Conservation (phyloP, 352 stramenopile genomes). For the Phytophthora fragariaefolia region DNA sequence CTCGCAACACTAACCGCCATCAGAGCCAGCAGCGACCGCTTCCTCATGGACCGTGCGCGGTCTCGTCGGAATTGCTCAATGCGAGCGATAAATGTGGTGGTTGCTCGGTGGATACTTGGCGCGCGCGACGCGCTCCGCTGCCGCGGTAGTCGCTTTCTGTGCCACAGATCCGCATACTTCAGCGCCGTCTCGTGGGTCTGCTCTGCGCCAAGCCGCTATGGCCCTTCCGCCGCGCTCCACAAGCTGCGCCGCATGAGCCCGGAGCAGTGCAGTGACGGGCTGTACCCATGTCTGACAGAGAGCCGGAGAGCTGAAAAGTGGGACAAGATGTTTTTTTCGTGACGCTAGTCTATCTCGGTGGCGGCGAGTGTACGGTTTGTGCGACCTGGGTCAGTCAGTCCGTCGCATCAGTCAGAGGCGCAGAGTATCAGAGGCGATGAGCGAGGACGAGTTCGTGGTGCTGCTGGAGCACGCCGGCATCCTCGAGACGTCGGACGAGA, state of each 20-base stretch:
- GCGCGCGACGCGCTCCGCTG: slow-evolving; percentile 11
- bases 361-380: neutral
- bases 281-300: slow-evolving; percentile 29
- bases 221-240: neutral
- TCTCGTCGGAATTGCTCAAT: neutral
- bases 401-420: too few relatives aligned
- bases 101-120: neutral
- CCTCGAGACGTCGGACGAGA: slow-evolving; percentile 73
- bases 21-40: slow-evolving; percentile 4
- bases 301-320: slow-evolving; percentile 22
- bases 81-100: slow-evolving; percentile 15
- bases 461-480: slow-evolving; percentile 81
- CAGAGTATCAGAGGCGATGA: slow-evolving; percentile 48
- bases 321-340: slow-evolving; percentile 13
- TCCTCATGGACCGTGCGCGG: slow-evolving; percentile 14
- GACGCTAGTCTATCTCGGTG: neutral
- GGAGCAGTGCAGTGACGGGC: neutral
- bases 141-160: neutral
- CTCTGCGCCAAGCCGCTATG: neutral
- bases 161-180: neutral
- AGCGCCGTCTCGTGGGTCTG: slow-evolving; percentile 1
- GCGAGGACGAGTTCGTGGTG: slow-evolving; percentile 89
- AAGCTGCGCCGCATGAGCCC: slow-evolving; percentile 5
- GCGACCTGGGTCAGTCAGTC: too few relatives aligned
- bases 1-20: neutral